Evolutionary conservation across 176 grass and related monocot genomes (phyloP), one percentile per base, ranked within the genome.

Genomic region (Oryza rufipogon): DNA sequence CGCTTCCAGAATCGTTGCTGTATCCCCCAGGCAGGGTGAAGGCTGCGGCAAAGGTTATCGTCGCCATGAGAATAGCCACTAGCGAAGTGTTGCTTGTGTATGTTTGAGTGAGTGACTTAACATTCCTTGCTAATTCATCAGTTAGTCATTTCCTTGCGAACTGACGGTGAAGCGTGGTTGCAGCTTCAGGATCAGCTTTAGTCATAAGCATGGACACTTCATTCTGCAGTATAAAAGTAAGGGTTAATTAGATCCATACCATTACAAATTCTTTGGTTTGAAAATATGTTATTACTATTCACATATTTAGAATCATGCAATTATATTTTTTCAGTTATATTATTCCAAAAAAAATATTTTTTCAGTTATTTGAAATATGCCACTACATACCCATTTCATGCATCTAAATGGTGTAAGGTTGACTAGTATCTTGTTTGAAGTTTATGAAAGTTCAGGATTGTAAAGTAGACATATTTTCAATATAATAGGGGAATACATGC

Each of bases 61-160:
- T 75, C 0, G 73, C 28, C 0, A 75, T 34, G 3, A 75, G 85
- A 41, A 66, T 87, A 1, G 86, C 86, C 47, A 88, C 73, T 6
- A 88, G 33, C 8, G 80, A 88, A 28, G 86, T 84, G 11, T 52
- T 88, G 19, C 16, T 49, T 67, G 51, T 88, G 38, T 84, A 84
- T 38, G 25, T 84, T 84, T 69, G 7, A 23, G 51, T 73, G 5
- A 80, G 26, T 30, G 51, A 84, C 39, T 65, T 88, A 32, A 58
- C 51, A 32, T 88, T 38, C 66, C 85, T 63, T 44, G 22, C 85
- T 20, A 68, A 39, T 79, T 1, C 39, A 0, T 9, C 2, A 0
- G 2, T 78, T 22, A 83, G 32, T 8, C 5, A 0, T 5, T 56
- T 22, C 19, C 10, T 32, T 9, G 12, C 41, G 0, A 8, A 0